These are phyloP conservation scores for Backusella macrospora DNA, from an alignment of 192 early-diverging fungal species.

Conservation along the genomic window DNA sequence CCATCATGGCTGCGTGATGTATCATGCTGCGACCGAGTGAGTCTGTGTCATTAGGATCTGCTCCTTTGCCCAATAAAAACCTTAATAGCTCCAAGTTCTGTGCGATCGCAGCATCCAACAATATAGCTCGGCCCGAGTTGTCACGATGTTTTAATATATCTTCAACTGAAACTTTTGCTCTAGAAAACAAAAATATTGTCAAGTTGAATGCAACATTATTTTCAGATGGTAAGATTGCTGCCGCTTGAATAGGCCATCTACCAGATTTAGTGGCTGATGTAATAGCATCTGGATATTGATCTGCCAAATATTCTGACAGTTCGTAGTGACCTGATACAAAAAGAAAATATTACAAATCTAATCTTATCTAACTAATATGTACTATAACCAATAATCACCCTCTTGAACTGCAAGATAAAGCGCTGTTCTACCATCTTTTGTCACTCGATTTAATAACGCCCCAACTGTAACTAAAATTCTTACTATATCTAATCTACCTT, in stretches of 20 bases:
- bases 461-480: slow-evolving; percentile 28
- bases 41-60: slow-evolving; percentile 33
- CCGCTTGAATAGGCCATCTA: slow-evolving; percentile 43
- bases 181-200: slow-evolving; percentile 24
- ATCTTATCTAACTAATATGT: background rate
- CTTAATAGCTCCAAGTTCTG: slow-evolving; percentile 32
- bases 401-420: slow-evolving; percentile 50
- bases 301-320: slow-evolving; percentile 30
- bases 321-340: slow-evolving; percentile 32
- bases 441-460: slow-evolving; percentile 33
- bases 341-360: background rate
- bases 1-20: slow-evolving; percentile 48
- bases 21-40: slow-evolving; percentile 38
- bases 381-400: slow-evolving; percentile 16
- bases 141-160: slow-evolving; percentile 35
- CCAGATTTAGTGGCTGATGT: slow-evolving; percentile 41
- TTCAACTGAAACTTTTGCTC: background rate
- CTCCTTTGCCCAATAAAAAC: slow-evolving; percentile 27
- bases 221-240: slow-evolving; percentile 20
- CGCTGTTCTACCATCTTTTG: slow-evolving; percentile 46
- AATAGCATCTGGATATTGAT: slow-evolving; percentile 27
- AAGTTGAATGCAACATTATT: slow-evolving; percentile 13
- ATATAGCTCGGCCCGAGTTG: slow-evolving; percentile 39
- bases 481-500: slow-evolving; percentile 38
- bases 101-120: slow-evolving; percentile 39